Conservation (phyloP, 2,329 filamentous ascomycete species). For the Alternaria atra region DNA sequence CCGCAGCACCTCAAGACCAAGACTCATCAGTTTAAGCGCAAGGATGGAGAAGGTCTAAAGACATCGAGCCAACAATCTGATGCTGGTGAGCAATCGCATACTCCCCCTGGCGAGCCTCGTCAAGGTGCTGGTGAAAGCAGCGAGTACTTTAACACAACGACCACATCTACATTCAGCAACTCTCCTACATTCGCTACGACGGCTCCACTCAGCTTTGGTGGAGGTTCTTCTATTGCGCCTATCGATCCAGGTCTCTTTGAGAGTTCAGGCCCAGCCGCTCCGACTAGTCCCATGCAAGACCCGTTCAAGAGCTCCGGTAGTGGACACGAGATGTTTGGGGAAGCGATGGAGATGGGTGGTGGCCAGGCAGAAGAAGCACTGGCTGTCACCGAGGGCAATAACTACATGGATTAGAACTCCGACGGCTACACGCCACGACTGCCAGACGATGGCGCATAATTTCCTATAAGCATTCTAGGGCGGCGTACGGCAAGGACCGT, state of each 20-base stretch:
- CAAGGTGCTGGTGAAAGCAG: conserved; percentile 36
- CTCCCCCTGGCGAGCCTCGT: conserved; percentile 49
- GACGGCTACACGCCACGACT: background rate
- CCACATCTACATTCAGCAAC: conserved; percentile 41
- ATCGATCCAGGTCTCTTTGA: conserved; percentile 52
- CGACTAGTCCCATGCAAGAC: conserved; percentile 48
- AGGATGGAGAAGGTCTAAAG: conserved; percentile 60
- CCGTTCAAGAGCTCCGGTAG: conserved; percentile 50
- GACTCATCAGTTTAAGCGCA: conserved; percentile 61
- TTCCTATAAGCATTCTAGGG: conserved; percentile 21
- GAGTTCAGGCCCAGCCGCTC: conserved; percentile 37
- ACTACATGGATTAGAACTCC: conserved; percentile 43
- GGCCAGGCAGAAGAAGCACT: conserved; percentile 51
- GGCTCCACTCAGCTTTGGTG: conserved; percentile 42
- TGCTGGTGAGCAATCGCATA: conserved; percentile 48
- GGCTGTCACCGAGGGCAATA: conserved; percentile 47
- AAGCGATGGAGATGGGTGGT: conserved; percentile 46
- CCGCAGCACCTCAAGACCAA: conserved; percentile 85
- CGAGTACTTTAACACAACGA: conserved; percentile 45
- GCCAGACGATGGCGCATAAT: conserved; percentile 7
- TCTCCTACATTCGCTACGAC: conserved; percentile 47
- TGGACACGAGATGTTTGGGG: conserved; percentile 49
- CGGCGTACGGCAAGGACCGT: conserved; percentile 20
- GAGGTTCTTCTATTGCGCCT: conserved; percentile 39
- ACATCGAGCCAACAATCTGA: conserved; percentile 44